These are phyloP conservation scores for Ceratonia siliqua DNA, from an alignment of 306 rosid genomes.

Conservation along the genomic window DNA sequence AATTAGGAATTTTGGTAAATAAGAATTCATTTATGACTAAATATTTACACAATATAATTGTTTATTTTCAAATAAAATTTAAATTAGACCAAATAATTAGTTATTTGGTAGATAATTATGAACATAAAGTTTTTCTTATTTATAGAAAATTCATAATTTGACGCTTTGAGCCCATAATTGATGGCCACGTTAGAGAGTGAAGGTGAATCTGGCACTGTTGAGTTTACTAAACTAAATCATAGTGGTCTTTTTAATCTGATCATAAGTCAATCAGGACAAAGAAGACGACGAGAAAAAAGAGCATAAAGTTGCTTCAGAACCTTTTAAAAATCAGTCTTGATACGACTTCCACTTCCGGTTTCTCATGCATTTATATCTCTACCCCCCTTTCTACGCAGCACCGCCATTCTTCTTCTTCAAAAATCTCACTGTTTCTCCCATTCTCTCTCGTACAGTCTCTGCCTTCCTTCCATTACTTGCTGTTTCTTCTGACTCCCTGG, in stretches of 20 bases:
- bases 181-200: neutral
- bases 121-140: no score
- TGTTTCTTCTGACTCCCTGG: neutral
- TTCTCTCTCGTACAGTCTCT: neutral
- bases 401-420: constrained; percentile 11
- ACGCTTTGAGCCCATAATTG: neutral
- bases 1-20: no score
- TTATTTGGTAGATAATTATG: no score
- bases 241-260: constrained; percentile 24
- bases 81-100: no score
- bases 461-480: neutral
- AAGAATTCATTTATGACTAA: no score
- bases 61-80: no score
- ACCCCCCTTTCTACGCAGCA: neutral
- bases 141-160: no score
- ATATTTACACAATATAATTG: no score
- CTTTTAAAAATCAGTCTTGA: constrained; percentile 26
- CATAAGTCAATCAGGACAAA: constrained; percentile 29
- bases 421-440: neutral
- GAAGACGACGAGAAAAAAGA: constrained; percentile 40
- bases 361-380: constrained; percentile 50
- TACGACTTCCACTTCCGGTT: constrained; percentile 33
- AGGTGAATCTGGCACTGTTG: neutral
- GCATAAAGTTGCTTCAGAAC: constrained; percentile 36
- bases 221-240: constrained; percentile 11